These are phyloP conservation scores for Cutaneotrichosporon cutaneum DNA, from an alignment of 1,284 basidiomycete species.

Conservation along the genomic window DNA sequence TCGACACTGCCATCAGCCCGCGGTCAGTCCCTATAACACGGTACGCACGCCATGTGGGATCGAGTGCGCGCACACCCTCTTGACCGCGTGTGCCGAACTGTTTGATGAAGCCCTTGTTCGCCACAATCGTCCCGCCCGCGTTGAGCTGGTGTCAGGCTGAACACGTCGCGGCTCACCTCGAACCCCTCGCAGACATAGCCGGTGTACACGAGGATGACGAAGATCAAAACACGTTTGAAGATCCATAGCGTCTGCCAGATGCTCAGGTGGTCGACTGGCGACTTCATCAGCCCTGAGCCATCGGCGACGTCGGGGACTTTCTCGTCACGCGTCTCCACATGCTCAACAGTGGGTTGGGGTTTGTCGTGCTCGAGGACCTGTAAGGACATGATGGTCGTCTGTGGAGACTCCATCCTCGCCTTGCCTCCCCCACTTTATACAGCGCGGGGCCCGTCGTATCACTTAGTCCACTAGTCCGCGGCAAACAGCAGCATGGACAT, in stretches of 20 bases:
- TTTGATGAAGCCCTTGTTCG: constrained; percentile 25
- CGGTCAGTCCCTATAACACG: not conserved
- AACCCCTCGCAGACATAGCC: constrained; percentile 29
- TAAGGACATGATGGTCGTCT: too few relatives aligned
- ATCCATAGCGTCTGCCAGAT: constrained; percentile 25
- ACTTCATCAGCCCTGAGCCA: constrained; percentile 20
- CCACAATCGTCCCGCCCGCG: constrained; percentile 20
- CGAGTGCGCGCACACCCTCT: constrained; percentile 11
- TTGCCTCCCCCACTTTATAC: too few relatives aligned
- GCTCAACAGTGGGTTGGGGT: not conserved
- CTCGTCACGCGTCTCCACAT: not conserved
- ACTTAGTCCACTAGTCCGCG: too few relatives aligned
- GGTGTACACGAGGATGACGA: constrained; percentile 26
- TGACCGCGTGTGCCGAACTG: constrained; percentile 19
- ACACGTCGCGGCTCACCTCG: constrained; percentile 9
- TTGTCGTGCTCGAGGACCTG: not conserved
- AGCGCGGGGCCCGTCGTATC: too few relatives aligned
- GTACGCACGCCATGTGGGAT: constrained; percentile 21
- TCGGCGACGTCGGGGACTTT: not conserved
- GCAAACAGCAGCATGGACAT: too few relatives aligned
- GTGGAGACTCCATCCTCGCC: too few relatives aligned
- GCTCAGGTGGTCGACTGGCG: constrained; percentile 26
- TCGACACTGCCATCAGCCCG: constrained; percentile 19
- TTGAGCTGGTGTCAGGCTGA: constrained; percentile 11
- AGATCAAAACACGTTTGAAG: constrained; percentile 23